Base-by-base conservation (phyloP, 441 rosid genomes). In the Croton laevigatus region DNA sequence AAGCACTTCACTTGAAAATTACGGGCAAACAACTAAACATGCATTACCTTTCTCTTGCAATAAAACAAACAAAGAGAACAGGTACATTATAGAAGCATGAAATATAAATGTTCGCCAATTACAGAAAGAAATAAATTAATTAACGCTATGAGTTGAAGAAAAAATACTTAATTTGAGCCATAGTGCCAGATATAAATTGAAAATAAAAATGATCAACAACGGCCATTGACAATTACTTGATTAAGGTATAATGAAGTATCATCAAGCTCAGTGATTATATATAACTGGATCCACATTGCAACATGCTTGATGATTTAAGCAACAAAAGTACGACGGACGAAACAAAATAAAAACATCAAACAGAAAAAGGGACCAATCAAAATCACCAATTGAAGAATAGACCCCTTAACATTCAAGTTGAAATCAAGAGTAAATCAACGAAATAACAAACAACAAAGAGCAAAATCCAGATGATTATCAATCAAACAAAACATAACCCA, bases 401-500 rank as follows among this genome's bases (percentile, higher is more conserved):
- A 27, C 32, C 32, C 32, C 32, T 27, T 27, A 27, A 27, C 32
- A 27, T 27, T 27, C 32, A n/a, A n/a, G n/a, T n/a, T n/a, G n/a
- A n/a, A n/a, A n/a, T n/a, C n/a, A 27, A 27, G 32, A 27, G 32
- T 27, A 27, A 27, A 27, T 27, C 32, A 71, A 65, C 46, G 8
- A 27, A 51, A 61, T 19, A 60, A 60, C 8, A 42, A 1, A 59
- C 23, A 20, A 14, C 1, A 14, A 69, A 36, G n/a, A 17, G 54
- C 64, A 59, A 42, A 17, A 1, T 14, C 22, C 23, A n/a, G 11
- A 54, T 32, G 49, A 60, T 1, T 51, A 23, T 49, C 62, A 54
- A 66, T 53, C 34, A 23, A 61, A 7, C 32, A 19, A 49, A 69
- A 64, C 14, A n/a, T 23, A 55, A 53, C 38, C 66, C 69, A 61